These are phyloP conservation scores for Pythium plurisporium DNA, from an alignment of 352 stramenopile species.

Conservation along the genomic window DNA sequence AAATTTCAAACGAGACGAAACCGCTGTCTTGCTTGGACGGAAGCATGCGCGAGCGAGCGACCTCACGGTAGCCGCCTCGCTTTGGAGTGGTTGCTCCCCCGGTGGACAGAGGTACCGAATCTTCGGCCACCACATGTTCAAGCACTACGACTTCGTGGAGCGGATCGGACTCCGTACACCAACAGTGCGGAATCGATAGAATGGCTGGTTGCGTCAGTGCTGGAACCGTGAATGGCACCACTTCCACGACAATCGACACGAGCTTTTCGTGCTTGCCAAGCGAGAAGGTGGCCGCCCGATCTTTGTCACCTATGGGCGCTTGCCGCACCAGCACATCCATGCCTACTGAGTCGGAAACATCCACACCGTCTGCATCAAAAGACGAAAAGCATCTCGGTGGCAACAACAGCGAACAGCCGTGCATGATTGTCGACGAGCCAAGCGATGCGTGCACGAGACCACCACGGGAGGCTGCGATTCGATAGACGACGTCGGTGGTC, in stretches of 20 bases:
- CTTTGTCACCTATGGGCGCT: not conserved
- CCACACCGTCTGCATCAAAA: constrained; percentile 28
- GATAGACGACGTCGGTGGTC: constrained; percentile 16
- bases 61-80: not conserved
- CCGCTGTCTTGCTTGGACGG: not conserved
- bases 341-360: constrained; percentile 47
- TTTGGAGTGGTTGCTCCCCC: too few species aligned
- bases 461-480: constrained; percentile 35
- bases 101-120: not conserved
- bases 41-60: constrained; percentile 2
- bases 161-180: not conserved
- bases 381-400: constrained; percentile 50
- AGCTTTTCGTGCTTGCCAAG: constrained; percentile 26
- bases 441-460: constrained; percentile 24
- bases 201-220: constrained; percentile 9
- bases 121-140: not conserved
- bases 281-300: not conserved
- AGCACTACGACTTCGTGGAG: constrained; percentile 20
- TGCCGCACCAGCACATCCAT: constrained; percentile 42
- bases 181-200: constrained; percentile 22
- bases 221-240: constrained; percentile 27
- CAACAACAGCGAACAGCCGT: constrained; percentile 37
- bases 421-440: not conserved
- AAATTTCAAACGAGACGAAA: constrained; percentile 18
- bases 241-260: constrained; percentile 40